phyloP scores from a whole-genome alignment of 768 basidiomycete species.

The Leccinum imitatum region DNA sequence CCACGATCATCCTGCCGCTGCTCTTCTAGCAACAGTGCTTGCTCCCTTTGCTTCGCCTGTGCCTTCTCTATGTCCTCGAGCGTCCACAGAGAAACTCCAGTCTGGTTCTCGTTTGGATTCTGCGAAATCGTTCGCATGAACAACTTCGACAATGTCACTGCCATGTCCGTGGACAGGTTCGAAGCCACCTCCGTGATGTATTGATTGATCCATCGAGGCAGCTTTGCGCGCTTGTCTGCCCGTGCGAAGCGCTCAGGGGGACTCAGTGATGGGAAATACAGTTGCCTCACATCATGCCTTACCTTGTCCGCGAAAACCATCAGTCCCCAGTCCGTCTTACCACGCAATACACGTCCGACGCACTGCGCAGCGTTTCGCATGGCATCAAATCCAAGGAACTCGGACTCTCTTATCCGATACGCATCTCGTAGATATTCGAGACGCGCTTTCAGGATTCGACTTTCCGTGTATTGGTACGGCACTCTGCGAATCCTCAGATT shows the following conservation, averaged over 20 bases:
- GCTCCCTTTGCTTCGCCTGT: conserved; percentile 76
- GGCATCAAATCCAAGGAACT: conserved; percentile 98
- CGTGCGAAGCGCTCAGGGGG: conserved; percentile 79
- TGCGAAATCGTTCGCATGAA: conserved; percentile 99
- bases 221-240: conserved; percentile 90
- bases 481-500: conserved; percentile 49
- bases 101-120: conserved; percentile 94
- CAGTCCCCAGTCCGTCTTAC: conserved; percentile 99
- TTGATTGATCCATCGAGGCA: conserved; percentile 98
- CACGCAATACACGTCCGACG: conserved; percentile 94
- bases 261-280: neutral
- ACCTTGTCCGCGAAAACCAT: conserved; percentile 99
- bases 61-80: conserved; percentile 87
- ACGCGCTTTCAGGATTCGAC: conserved; percentile 93
- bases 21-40: conserved; percentile 48
- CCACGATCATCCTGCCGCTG: conserved; percentile 19
- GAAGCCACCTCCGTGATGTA: conserved; percentile 99
- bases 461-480: conserved; percentile 98
- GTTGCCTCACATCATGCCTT: conserved; percentile 6
- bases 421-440: conserved; percentile 98
- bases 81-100: conserved; percentile 93
- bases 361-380: conserved; percentile 99
- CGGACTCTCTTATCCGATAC: conserved; percentile 96
- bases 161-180: conserved; percentile 98
- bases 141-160: conserved; percentile 86